Evolutionary conservation across 2,329 filamentous ascomycete species (phyloP).

Genomic region (Hymenoscyphus scutula): DNA sequence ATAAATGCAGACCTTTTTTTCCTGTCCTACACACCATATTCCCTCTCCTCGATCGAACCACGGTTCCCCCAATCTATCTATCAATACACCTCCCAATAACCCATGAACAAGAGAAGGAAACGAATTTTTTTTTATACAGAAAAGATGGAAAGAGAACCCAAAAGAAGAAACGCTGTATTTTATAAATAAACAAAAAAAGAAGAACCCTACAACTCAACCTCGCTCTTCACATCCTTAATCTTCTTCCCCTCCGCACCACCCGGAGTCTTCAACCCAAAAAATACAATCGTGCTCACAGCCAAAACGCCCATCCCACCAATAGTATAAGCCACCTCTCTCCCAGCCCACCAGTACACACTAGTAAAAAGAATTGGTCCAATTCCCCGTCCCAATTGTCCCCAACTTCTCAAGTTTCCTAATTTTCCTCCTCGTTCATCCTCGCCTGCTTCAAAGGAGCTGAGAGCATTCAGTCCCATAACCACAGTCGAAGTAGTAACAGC

Average conservation of each 20-base stretch:
- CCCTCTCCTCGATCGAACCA: no score
- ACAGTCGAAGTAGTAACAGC: constrained; percentile 92
- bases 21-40: no score
- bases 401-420: constrained; percentile 75
- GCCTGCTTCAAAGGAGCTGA: constrained; percentile 85
- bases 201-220: constrained; percentile 7
- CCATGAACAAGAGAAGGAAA: no score
- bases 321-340: constrained; percentile 78
- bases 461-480: constrained; percentile 86
- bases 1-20: no score
- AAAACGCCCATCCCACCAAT: constrained; percentile 79
- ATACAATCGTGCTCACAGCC: constrained; percentile 67
- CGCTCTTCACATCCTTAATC: constrained; percentile 16
- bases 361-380: constrained; percentile 89
- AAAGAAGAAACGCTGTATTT: not conserved
- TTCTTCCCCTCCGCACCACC: constrained; percentile 29
- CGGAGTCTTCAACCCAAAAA: constrained; percentile 61
- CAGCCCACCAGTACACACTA: constrained; percentile 97
- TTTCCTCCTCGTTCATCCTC: constrained; percentile 81
- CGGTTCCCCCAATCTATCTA: no score
- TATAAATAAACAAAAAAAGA: not conserved
- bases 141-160: not conserved
- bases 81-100: no score
- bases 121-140: not conserved
- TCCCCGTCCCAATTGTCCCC: constrained; percentile 84